phyloP scores from a whole-genome alignment of 768 basidiomycete genomes.

The Mycena capillaripes region DNA sequence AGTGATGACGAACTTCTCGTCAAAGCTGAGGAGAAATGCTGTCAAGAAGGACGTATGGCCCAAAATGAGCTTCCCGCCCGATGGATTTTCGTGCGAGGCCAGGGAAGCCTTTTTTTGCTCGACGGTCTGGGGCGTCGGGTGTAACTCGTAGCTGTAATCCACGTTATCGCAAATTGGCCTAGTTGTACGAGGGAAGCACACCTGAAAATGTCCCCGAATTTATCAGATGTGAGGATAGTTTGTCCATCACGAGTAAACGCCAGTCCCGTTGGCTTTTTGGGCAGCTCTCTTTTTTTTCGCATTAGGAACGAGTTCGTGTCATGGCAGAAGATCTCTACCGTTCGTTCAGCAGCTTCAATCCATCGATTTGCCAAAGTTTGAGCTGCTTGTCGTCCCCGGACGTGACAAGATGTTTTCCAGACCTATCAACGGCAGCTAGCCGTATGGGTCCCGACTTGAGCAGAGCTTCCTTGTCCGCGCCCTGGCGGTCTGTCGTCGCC shows the following conservation, averaged over 20 bases:
- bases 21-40: conserved; percentile 73
- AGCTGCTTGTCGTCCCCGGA: conserved; percentile 86
- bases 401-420: conserved; percentile 67
- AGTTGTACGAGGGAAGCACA: conserved; percentile 42
- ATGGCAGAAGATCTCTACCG: conserved; percentile 60
- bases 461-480: conserved; percentile 47
- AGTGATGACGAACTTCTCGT: conserved; percentile 85
- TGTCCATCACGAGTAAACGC: conserved; percentile 71
- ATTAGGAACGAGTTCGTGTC: conserved; percentile 9
- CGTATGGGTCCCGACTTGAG: conserved; percentile 70
- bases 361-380: conserved; percentile 78
- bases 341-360: conserved; percentile 68
- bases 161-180: neutral
- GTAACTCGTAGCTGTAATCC: conserved; percentile 70
- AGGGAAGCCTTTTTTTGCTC: conserved; percentile 55
- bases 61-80: conserved; percentile 77
- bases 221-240: conserved; percentile 88
- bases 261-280: conserved; percentile 85
- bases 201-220: conserved; percentile 96
- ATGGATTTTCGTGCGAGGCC: conserved; percentile 78
- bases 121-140: conserved; percentile 48
- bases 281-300: conserved; percentile 71
- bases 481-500: conserved; percentile 55
- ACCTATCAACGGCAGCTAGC: conserved; percentile 66
- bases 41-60: conserved; percentile 94